phyloP scores from a whole-genome alignment of 2,329 filamentous ascomycete genomes.

The Xylaria sp. region DNA sequence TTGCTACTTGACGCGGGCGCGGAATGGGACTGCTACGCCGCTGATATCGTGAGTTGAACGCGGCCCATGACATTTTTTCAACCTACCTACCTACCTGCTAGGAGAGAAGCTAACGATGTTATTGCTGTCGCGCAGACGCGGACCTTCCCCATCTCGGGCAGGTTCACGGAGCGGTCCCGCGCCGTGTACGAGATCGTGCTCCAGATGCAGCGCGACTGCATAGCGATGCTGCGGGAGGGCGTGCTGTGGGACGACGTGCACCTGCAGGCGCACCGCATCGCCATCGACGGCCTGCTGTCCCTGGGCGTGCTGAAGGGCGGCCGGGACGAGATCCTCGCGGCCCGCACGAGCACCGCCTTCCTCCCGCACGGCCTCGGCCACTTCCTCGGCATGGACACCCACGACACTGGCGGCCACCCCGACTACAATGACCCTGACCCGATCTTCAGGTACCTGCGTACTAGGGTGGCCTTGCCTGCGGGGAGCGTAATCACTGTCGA shows the following conservation, averaged over 20 bases:
- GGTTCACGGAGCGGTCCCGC: slow-evolving; percentile 69
- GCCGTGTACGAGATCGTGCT: slow-evolving; percentile 83
- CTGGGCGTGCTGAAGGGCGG: slow-evolving; percentile 74
- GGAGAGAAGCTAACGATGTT: not conserved
- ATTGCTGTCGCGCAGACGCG: slow-evolving; percentile 69
- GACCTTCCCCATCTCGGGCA: slow-evolving; percentile 79
- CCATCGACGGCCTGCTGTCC: slow-evolving; percentile 75
- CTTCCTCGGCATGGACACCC: slow-evolving; percentile 90
- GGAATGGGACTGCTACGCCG: slow-evolving; percentile 74
- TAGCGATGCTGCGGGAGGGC: slow-evolving; percentile 71
- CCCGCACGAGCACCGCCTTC: slow-evolving; percentile 84
- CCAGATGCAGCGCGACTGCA: slow-evolving; percentile 82
- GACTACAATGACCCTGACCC: slow-evolving; percentile 78
- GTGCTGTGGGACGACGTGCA: slow-evolving; percentile 83
- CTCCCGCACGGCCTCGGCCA: slow-evolving; percentile 91
- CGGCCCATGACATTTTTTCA: not conserved
- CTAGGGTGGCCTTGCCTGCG: slow-evolving; percentile 73
- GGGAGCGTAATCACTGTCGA: slow-evolving; percentile 92
- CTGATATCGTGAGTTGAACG: slow-evolving; percentile 59
- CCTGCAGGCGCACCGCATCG: slow-evolving; percentile 75
- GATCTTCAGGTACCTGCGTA: slow-evolving; percentile 85
- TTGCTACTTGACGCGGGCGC: slow-evolving; percentile 83
- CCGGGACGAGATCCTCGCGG: slow-evolving; percentile 73
- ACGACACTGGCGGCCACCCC: slow-evolving; percentile 80
- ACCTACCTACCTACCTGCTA: not conserved